Evolutionary conservation across 805 yeast genomes (phyloP).

Genomic region (Alloascoidea hylecoeti): DNA sequence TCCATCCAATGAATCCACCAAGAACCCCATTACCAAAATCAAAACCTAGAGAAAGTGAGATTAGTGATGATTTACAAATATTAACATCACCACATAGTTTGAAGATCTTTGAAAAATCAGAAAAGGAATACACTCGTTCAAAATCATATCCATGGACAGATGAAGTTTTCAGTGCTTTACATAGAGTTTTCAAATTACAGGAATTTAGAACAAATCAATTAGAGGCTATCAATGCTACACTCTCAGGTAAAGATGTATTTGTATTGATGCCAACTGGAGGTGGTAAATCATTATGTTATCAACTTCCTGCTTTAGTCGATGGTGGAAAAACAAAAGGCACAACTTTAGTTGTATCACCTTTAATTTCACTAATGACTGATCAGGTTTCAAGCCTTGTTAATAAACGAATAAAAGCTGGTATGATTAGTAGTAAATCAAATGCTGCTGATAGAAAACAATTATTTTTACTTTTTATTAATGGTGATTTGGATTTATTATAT

Average conservation of each 20-base stretch:
- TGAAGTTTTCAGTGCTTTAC: constrained; percentile 49
- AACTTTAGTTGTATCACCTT: constrained; percentile 85
- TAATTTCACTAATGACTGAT: constrained; percentile 94
- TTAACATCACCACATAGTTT: too few species aligned
- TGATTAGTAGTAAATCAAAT: constrained; percentile 70
- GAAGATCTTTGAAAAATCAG: too few species aligned
- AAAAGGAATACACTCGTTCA: too few species aligned
- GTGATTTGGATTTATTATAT: constrained; percentile 63
- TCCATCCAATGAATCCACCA: too few species aligned
- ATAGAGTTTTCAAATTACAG: constrained; percentile 42
- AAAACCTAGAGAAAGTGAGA: too few species aligned
- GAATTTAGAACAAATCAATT: constrained; percentile 73
- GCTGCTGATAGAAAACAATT: constrained; percentile 49
- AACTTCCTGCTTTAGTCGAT: constrained; percentile 76
- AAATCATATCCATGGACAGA: constrained; percentile 39
- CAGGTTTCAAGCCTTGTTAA: constrained; percentile 73
- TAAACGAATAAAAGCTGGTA: constrained; percentile 65
- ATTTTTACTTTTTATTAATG: constrained; percentile 46
- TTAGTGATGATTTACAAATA: too few species aligned
- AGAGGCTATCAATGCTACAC: constrained; percentile 73
- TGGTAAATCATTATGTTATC: constrained; percentile 92
- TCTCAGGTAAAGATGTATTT: constrained; percentile 74
- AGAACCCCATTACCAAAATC: too few species aligned
- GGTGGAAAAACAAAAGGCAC: constrained; percentile 71
- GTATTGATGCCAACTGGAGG: constrained; percentile 99